Base-by-base conservation (phyloP, 257 asterid species). In the Misopates orontium region DNA sequence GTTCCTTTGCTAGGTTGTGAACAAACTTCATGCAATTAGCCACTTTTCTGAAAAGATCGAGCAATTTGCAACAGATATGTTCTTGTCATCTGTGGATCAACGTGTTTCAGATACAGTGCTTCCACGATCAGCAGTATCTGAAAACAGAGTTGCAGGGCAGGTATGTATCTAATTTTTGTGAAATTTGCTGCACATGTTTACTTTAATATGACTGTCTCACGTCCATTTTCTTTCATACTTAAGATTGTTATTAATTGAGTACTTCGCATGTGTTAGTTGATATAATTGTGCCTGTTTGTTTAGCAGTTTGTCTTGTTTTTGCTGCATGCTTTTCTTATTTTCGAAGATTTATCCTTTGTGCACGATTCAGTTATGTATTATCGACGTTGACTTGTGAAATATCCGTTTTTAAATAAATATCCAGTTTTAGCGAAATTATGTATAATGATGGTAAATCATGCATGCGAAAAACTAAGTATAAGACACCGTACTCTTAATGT, bases 21-120 rank as follows among this genome's bases (percentile, higher is more conserved):
- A 87, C 78, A 93, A 90, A 70, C 93, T 94, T 45, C 90, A 83
- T 53, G 82, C 77, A 54, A 82, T 86, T 67, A 73, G 71, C 77
- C 75, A 78, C 77, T 71, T 85, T 49, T 83, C 96, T 51, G 95
- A 84, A 74, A 81, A 75, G 68, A 85, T 94, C 45, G 99, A 94
- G 82, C 83, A 84, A 68, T 94, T 79, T 74, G 96, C 96, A 23
- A 88, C 77, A 55, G 81, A 75, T 62, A 85, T 69, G 88, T 94
- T 88, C 84, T 79, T 94, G 85, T 85, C 88, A 68, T 87, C 92
- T 53, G 63, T 90, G 51, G 89, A 78, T 75, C 82, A 75, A 64
- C 73, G 60, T 45, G 69, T 59, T 75, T 71, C 92, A 58, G 92
- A 82, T 67, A 53, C 73, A 45, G 84, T 74, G 77, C 73, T 70